Evolutionary conservation across 306 rosid species (phyloP).

Genomic region (Lathyrus tuberosus): DNA sequence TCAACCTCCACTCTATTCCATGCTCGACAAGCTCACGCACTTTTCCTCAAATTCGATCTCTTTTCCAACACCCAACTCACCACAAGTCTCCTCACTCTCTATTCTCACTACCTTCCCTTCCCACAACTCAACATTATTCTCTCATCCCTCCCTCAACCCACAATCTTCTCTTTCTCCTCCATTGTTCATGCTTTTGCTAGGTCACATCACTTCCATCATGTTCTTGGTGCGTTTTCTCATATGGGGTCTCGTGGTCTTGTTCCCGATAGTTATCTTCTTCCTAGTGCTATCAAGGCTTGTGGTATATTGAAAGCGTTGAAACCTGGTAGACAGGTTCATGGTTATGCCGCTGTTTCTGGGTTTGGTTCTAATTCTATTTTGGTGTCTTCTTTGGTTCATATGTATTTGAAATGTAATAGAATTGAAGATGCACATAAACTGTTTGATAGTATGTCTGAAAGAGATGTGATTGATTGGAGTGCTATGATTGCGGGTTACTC

Average conservation of each 20-base stretch:
- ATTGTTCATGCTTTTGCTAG: conserved; percentile 56
- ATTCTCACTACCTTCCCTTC: conserved; percentile 57
- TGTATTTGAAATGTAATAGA: conserved; percentile 59
- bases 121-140: conserved; percentile 47
- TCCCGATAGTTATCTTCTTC: conserved; percentile 66
- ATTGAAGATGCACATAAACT: conserved; percentile 54
- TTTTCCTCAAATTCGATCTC: conserved; percentile 54
- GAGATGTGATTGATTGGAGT: conserved; percentile 64
- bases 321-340: conserved; percentile 59
- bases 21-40: conserved; percentile 61
- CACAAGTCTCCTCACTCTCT: conserved; percentile 63
- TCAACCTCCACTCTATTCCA: conserved; percentile 43
- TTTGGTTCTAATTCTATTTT: conserved; percentile 52
- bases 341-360: conserved; percentile 52
- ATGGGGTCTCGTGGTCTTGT: conserved; percentile 52
- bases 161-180: conserved; percentile 66
- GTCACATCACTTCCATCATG: conserved; percentile 48
- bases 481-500: conserved; percentile 74
- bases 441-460: conserved; percentile 59
- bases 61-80: conserved; percentile 48
- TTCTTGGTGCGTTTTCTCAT: conserved; percentile 55
- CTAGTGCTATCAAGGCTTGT: conserved; percentile 72
- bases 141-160: conserved; percentile 51
- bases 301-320: conserved; percentile 47
- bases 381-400: conserved; percentile 63